Conservation (phyloP, 805 yeast genomes). For the Suhomyces kilbournensis region DNA sequence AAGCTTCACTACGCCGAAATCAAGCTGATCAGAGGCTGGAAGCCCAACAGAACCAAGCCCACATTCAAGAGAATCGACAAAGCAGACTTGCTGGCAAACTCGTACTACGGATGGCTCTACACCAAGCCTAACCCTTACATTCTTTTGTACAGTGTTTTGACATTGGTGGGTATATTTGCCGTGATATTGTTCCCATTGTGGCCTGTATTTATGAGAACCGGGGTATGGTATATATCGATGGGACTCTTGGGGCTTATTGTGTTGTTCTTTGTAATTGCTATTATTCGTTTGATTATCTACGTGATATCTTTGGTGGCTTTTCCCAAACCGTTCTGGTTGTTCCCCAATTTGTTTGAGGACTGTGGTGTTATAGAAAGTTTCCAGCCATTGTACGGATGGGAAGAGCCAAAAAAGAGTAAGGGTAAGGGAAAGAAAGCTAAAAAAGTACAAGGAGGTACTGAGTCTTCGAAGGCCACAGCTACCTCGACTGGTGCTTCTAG, state of each 20-base stretch:
- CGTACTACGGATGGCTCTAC: slow-evolving; percentile 83
- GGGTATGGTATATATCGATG: slow-evolving; percentile 88
- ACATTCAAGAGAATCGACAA: slow-evolving; percentile 51
- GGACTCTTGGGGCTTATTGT: slow-evolving; percentile 70
- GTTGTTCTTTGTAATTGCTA: slow-evolving; percentile 71
- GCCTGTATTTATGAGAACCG: slow-evolving; percentile 86
- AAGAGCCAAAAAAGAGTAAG: slow-evolving; percentile 38
- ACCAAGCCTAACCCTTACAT: slow-evolving; percentile 68
- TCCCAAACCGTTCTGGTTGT: slow-evolving; percentile 87
- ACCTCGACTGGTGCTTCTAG: slow-evolving; percentile 13
- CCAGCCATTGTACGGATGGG: slow-evolving; percentile 85
- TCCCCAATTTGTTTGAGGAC: slow-evolving; percentile 94
- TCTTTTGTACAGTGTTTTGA: slow-evolving; percentile 59
- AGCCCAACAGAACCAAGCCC: slow-evolving; percentile 64
- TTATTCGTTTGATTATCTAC: slow-evolving; percentile 73
- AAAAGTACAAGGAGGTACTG: slow-evolving; percentile 5
- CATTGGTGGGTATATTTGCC: slow-evolving; percentile 60
- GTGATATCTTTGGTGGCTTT: slow-evolving; percentile 53
- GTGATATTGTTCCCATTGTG: slow-evolving; percentile 86
- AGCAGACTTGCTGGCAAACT: slow-evolving; percentile 60
- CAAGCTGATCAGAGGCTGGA: slow-evolving; percentile 49
- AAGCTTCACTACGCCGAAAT: slow-evolving; percentile 71
- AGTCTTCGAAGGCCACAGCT: slow-evolving; percentile 11
- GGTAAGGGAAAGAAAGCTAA: no score
- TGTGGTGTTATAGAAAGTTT: slow-evolving; percentile 93